Conservation (phyloP, 2,329 filamentous ascomycete species). For the Fusarium tuaranense region DNA sequence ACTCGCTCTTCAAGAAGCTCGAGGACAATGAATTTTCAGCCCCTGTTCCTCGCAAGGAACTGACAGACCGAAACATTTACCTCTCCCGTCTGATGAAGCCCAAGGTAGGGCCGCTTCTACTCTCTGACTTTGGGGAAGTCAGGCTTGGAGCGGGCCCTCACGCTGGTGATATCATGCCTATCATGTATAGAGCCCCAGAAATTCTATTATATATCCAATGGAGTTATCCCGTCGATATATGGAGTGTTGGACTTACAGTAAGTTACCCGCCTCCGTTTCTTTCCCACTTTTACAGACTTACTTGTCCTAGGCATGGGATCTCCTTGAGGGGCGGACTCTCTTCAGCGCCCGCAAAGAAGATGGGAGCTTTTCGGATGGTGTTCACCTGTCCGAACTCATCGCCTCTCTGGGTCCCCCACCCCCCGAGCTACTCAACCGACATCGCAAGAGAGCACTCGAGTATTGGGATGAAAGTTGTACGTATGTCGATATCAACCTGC, state of each 20-base stretch:
- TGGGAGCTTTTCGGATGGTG: background rate
- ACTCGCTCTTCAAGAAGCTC: background rate
- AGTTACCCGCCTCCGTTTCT: too few species aligned
- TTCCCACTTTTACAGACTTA: background rate
- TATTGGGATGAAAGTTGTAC: background rate
- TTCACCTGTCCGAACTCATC: background rate
- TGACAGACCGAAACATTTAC: background rate
- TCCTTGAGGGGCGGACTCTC: background rate
- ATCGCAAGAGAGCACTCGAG: background rate
- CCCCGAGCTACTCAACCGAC: background rate
- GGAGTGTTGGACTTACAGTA: background rate
- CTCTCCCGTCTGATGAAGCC: background rate
- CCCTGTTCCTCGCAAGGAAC: background rate
- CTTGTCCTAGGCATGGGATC: background rate
- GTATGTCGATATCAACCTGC: background rate
- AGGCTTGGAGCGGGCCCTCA: background rate
- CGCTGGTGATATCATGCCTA: background rate
- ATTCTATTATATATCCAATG: background rate
- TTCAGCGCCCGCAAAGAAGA: background rate
- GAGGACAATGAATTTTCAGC: background rate
- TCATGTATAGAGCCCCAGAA: background rate
- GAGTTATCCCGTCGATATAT: background rate
- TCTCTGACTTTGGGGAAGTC: background rate
- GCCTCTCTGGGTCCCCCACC: background rate
- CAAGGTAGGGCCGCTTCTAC: background rate